These are phyloP conservation scores for Metschnikowia dekortorum DNA, from an alignment of 805 yeast species.

Conservation along the genomic window DNA sequence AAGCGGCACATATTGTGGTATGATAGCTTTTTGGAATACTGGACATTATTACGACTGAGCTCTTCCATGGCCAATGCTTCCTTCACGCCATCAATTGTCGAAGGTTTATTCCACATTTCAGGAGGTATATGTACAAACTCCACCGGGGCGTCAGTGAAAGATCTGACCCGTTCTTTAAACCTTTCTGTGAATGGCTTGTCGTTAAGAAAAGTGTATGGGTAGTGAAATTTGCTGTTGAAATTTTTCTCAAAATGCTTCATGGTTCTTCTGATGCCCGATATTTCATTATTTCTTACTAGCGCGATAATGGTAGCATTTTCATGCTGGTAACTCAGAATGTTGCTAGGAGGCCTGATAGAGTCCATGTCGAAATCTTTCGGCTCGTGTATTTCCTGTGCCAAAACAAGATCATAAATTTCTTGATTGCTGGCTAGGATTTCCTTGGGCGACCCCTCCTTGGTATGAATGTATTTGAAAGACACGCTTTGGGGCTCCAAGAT, in stretches of 20 bases:
- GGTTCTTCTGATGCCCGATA: constrained; percentile 44
- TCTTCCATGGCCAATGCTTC: constrained; percentile 39
- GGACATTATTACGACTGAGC: constrained; percentile 43
- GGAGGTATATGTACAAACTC: constrained; percentile 39
- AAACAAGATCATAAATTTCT: constrained; percentile 31
- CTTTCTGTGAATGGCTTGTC: constrained; percentile 59
- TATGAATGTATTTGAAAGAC: constrained; percentile 30
- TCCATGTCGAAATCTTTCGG: constrained; percentile 43
- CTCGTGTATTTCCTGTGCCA: constrained; percentile 38
- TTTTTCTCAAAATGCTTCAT: constrained; percentile 56
- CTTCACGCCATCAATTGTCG: constrained; percentile 43
- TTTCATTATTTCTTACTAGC: constrained; percentile 67
- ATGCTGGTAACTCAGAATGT: constrained; percentile 25
- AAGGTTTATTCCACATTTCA: constrained; percentile 58
- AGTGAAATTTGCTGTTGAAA: constrained; percentile 67
- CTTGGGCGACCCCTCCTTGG: constrained; percentile 26
- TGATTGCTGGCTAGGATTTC: constrained; percentile 36
- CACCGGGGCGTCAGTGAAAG: constrained; percentile 28
- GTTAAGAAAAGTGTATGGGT: constrained; percentile 78
- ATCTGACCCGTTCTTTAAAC: constrained; percentile 46
- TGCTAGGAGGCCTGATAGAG: constrained; percentile 23
- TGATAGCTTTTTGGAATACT: constrained; percentile 57
- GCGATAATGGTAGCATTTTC: constrained; percentile 76
- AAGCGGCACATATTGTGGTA: constrained; percentile 87
- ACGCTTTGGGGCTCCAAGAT: constrained; percentile 25